Base-by-base conservation (phyloP, 202 grass and related monocot species). In the Elaeis oleifera region DNA sequence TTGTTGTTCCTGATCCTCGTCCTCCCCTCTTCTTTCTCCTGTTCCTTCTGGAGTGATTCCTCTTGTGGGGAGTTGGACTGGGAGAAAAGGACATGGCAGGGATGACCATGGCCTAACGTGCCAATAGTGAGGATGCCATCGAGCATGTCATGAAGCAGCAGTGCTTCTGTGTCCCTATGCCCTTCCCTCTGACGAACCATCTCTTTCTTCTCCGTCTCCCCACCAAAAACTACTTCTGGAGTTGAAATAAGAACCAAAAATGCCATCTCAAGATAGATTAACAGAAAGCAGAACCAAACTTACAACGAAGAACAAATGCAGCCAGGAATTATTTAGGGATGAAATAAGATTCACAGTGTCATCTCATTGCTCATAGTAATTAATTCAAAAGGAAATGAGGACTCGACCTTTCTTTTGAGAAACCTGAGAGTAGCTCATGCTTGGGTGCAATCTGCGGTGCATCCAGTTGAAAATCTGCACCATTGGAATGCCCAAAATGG, bases 41-140 rank as follows among this genome's bases (percentile, higher is more conserved):
- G 19, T 21, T 73, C 17, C 26, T 70, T 61, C 74, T 73, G 53
- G 26, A 68, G 72, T 58, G 79, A 56, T 51, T 82, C 72, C 50
- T 74, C 73, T 56, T 61, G 70, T 3, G 54, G 4, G 6, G 55
- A 29, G 56, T 54, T 32, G 23, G 69, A 62, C 32, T 80, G 72
- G 25, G 79, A 67, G 50, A 71, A 75, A 48, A 88, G 69, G 16
- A 76, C 78, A 56, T 75, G 60, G 49, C 80, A 39, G 8, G 70
- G 63, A 61, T 87, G 83, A 6, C 94, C 94, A 61, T 87, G 80
- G 11, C 94, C 94, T 39, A 99, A 67, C 0, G 94, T 99, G 65
- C 94, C 94, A 31, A 99, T 99, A 19, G 83, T 82, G 56, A 99
- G 80, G 68, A 99, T 94, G 29, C 85, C 85, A 0, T 80, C 80